Percentiles rank a stretch among this genome's conserved stretches.
Evolutionary conservation across 768 basidiomycete genomes (phyloP).

Genomic region (Mycena sanguinolenta): DNA sequence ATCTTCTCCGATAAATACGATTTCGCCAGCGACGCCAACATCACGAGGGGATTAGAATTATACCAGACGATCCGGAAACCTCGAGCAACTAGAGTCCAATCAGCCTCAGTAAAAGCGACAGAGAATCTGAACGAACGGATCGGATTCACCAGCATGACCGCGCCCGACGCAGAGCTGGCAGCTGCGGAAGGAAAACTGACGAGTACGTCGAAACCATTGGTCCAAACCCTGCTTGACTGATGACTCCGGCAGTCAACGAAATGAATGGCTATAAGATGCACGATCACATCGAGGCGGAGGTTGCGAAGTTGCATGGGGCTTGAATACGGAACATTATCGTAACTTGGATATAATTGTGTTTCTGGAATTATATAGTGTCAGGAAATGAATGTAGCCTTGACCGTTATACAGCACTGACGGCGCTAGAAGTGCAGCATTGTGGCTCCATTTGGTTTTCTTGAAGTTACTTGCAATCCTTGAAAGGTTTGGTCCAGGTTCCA

Average conservation of each 20-base stretch:
- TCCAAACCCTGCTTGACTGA: neutral
- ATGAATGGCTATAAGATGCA: slow-evolving; percentile 51
- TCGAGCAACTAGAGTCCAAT: slow-evolving; percentile 47
- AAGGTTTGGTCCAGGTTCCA: no score
- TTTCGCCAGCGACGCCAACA: slow-evolving; percentile 43
- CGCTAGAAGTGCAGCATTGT: no score
- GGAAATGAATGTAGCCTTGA: no score
- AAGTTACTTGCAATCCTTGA: no score
- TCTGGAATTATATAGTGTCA: neutral
- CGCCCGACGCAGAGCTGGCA: slow-evolving; percentile 44
- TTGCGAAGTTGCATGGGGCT: slow-evolving; percentile 7
- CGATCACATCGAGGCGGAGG: slow-evolving; percentile 36
- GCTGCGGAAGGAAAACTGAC: slow-evolving; percentile 46
- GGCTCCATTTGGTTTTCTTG: no score
- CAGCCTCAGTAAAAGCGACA: slow-evolving; percentile 45
- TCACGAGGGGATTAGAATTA: slow-evolving; percentile 42
- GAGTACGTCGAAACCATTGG: slow-evolving; percentile 34
- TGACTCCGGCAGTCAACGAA: slow-evolving; percentile 42
- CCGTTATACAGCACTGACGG: no score
- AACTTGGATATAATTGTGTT: slow-evolving; percentile 3
- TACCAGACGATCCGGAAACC: slow-evolving; percentile 48
- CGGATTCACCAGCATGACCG: slow-evolving; percentile 47
- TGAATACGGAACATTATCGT: neutral
- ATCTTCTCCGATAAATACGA: slow-evolving; percentile 46
- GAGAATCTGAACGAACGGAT: slow-evolving; percentile 50